These are phyloP conservation scores for Keithomyces neogunnii DNA, from an alignment of 2,329 filamentous ascomycete genomes.

Conservation along the genomic window DNA sequence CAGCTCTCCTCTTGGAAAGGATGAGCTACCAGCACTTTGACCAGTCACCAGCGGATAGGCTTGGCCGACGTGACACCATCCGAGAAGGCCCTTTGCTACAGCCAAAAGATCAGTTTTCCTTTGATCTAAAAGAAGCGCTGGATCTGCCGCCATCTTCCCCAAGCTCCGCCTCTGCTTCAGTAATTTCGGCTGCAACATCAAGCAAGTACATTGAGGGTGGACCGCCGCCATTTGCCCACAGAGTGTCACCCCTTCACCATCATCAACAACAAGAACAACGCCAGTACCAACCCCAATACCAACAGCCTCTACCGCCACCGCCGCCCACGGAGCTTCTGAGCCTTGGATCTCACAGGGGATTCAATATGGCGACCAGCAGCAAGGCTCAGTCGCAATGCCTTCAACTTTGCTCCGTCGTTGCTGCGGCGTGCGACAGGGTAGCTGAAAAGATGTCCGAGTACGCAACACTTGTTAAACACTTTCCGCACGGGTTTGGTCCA, in stretches of 20 bases:
- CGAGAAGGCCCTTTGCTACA: constrained; percentile 1
- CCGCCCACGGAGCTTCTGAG: not conserved
- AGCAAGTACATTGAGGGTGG: constrained; percentile 3
- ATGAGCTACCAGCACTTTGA: constrained; percentile 6
- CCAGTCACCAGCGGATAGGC: not conserved
- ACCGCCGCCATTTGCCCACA: not conserved
- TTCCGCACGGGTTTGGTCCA: constrained; percentile 46
- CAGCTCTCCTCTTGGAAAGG: not conserved
- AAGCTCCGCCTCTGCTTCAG: constrained; percentile 6
- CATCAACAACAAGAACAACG: not conserved
- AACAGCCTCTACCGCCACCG: not conserved
- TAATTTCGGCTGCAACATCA: constrained; percentile 1
- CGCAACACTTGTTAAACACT: constrained; percentile 45
- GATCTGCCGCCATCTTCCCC: constrained; percentile 4
- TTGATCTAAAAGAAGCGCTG: constrained; percentile 9
- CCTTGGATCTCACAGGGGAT: not conserved
- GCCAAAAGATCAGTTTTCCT: constrained; percentile 4
- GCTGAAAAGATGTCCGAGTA: constrained; percentile 59
- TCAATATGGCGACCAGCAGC: constrained; percentile 8
- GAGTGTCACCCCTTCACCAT: not conserved
- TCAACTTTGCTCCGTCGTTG: constrained; percentile 47
- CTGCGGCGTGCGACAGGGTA: constrained; percentile 53
- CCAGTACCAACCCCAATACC: not conserved
- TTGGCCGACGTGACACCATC: not conserved
- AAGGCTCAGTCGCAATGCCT: constrained; percentile 25